These are phyloP conservation scores for Botrytis medusae DNA, from an alignment of 2,329 filamentous ascomycete species.

Conservation along the genomic window DNA sequence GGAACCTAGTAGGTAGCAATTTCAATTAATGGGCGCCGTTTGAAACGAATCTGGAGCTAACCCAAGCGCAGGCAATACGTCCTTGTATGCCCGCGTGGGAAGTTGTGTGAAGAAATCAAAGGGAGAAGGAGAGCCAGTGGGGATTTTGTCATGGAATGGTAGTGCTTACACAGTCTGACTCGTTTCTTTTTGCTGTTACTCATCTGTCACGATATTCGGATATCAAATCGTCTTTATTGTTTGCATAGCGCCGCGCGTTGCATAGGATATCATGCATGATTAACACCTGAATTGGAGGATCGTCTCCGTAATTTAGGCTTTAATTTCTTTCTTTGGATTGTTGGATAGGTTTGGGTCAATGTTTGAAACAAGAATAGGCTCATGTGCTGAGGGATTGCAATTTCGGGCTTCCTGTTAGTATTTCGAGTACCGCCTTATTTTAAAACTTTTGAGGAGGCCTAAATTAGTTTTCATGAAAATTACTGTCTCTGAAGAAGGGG, in stretches of 20 bases:
- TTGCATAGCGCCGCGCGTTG: slow-evolving; percentile 11
- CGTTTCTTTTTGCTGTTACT: neutral
- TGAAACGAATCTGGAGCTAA: neutral
- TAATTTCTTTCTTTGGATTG: neutral
- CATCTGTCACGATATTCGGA: neutral
- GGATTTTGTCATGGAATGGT: neutral
- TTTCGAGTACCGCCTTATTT: neutral
- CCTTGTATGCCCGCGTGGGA: neutral
- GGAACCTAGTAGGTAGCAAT: slow-evolving; percentile 5
- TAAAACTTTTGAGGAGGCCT: neutral
- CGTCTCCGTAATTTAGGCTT: neutral
- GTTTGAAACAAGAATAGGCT: neutral
- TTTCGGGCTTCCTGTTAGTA: neutral
- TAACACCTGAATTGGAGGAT: neutral
- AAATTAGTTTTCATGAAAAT: neutral
- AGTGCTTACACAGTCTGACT: neutral
- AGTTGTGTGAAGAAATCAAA: neutral
- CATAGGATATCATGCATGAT: neutral
- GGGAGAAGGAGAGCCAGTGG: neutral
- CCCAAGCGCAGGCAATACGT: neutral
- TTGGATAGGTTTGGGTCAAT: neutral
- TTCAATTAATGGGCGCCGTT: neutral
- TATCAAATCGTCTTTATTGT: neutral
- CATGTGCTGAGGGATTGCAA: neutral
- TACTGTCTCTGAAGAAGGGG: neutral